phyloP scores from a whole-genome alignment of 305 asterid species.

The Fraxinus platypoda region DNA sequence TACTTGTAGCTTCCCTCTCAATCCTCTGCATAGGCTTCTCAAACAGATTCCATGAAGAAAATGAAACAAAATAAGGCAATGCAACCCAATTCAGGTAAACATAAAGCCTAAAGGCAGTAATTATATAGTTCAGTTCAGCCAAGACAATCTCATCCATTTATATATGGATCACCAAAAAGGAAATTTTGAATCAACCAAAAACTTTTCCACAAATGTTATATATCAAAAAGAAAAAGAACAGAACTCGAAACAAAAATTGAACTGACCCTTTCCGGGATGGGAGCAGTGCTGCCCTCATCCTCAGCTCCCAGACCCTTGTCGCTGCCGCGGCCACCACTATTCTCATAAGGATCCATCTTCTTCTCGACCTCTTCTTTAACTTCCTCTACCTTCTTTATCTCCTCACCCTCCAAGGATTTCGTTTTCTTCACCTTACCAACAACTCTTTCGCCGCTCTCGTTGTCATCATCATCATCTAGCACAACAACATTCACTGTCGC shows the following conservation, averaged over 20 bases:
- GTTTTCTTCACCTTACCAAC: conserved; percentile 31
- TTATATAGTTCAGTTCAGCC: background rate
- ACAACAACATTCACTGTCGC: conserved; percentile 22
- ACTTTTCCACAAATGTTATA: background rate
- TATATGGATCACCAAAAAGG: background rate
- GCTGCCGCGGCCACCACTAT: conserved; percentile 63
- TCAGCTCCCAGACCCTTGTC: conserved; percentile 53
- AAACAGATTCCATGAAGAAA: background rate
- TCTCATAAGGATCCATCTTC: conserved; percentile 53
- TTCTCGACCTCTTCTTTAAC: conserved; percentile 40
- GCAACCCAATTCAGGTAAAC: background rate
- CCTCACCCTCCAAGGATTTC: conserved; percentile 29
- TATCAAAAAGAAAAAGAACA: background rate
- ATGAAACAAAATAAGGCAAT: background rate
- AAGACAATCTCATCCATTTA: background rate
- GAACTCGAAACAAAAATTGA: background rate
- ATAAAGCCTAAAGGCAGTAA: background rate
- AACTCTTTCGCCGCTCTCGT: conserved; percentile 23
- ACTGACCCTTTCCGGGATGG: conserved; percentile 68
- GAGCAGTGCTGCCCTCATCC: conserved; percentile 70
- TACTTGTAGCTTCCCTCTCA: conserved; percentile 4
- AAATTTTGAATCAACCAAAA: background rate
- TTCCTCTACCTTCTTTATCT: conserved; percentile 25
- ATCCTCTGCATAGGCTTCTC: background rate
- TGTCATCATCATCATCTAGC: conserved; percentile 30